phyloP scores from a whole-genome alignment of 495 filamentous ascomycete species.

The Paragyromitra xinjiangensis region DNA sequence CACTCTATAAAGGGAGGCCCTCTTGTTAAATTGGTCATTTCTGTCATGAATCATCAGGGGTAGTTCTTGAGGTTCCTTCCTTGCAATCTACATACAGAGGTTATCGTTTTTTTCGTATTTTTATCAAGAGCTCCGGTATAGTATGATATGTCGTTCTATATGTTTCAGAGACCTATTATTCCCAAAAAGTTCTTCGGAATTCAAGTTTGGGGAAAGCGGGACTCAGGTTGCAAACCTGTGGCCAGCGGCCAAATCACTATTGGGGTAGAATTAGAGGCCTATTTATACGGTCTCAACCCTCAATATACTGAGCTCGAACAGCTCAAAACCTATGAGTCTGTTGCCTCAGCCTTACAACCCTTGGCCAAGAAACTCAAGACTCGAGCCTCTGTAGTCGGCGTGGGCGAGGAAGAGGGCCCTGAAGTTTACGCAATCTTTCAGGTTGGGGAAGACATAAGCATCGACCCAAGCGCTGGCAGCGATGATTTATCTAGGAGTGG shows the following conservation, averaged over 20 bases:
- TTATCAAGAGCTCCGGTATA: neutral
- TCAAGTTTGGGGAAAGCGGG: neutral
- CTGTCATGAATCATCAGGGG: neutral
- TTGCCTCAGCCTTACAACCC: neutral
- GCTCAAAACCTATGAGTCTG: neutral
- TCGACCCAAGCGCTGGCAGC: neutral
- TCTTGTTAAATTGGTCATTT: neutral
- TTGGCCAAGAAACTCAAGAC: neutral
- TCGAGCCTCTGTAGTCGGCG: neutral
- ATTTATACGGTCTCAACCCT: neutral
- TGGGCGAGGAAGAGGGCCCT: neutral
- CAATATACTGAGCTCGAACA: neutral
- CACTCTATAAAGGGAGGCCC: neutral
- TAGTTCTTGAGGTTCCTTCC: too few species aligned
- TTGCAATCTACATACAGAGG: neutral
- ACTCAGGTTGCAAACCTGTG: neutral
- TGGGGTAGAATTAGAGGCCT: conserved; percentile 9
- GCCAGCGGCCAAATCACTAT: neutral
- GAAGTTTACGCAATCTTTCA: neutral
- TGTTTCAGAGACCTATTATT: neutral
- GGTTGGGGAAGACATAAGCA: neutral
- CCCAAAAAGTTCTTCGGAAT: neutral
- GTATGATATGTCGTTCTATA: neutral
- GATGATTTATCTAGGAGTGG: neutral
- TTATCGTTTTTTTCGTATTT: neutral